Evolutionary conservation across 176 grass and related monocot species (phyloP), one percentile per base, ranked within the genome.

Genomic region (Puccinellia tenuiflora): DNA sequence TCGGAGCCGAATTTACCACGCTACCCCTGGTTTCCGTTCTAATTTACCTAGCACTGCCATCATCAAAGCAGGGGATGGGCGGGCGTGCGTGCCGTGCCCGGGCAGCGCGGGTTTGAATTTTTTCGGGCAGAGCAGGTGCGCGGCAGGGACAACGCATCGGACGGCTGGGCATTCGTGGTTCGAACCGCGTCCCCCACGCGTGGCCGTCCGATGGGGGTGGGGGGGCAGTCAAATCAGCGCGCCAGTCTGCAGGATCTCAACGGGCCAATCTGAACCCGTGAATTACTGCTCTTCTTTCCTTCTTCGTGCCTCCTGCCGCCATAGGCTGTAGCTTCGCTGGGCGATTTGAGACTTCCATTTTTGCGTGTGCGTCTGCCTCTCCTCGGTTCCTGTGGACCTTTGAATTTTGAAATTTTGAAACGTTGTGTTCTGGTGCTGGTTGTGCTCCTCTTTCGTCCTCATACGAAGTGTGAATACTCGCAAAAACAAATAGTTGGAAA

Each of bases 21-120:
- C 0, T 73, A 0, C 75, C 88, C 77, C 60, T 10, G 2, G 3
- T 45, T 2, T 0, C 0, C 1, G 30, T 52, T 1, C 0, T 0
- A 51, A 75, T 81, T 85, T 18, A 68, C 69, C 1, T 0, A 0
- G 1, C 29, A 0, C 17, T 73, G 64, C 78, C 83, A 82, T 35
- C 14, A 9, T 30, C 24, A 73, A 29, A 51, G 45, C 45, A 10
- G 17, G 28, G 60, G 60, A 31, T 28, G 56, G 56, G 56, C 56
- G 24, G 11, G 56, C 12, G 56, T 25, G 10, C n/a, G 9, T 9
- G 24, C 1, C 9, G 37, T 40, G 30, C 68, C 76, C 76, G 62
- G 31, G 83, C 61, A 78, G 72, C 52, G 88, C 78, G 79, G 28
- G 73, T 90, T 90, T 90, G 83, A 90, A 90, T 82, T 90, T 90